Evolutionary conservation across 2,329 filamentous ascomycete genomes (phyloP), one percentile per base, ranked within the genome.

Genomic region (Aspergillaceae sp.): DNA sequence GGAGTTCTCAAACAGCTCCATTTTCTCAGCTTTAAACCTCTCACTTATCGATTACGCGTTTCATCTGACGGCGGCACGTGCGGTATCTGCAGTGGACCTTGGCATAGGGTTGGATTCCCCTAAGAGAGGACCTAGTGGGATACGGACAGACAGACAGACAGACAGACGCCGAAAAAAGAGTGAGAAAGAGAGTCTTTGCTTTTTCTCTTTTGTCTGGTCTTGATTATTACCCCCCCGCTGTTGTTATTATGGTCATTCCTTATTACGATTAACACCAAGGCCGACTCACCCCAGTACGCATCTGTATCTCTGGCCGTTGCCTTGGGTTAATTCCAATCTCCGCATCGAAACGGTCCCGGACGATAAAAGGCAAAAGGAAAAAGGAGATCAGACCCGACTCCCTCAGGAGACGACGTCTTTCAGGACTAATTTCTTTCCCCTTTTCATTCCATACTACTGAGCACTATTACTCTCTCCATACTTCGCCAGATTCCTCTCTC

Each of bases 21-120:
- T 19, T 19, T 19, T 19, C 19, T 19, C 19, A 19, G 30, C 30
- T 32, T 32, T 9, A 32, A 32, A 26, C 36, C 26, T 27, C 27
- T 38, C 36, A 19, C 26, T 36, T 36, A n/a, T 36, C 34, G n/a
- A 26, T 38, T 38, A 5, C 36, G 26, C 42, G 42, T 37, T 27
- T 43, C n/a, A 19, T 29, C 37, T 36, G 42, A 43, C 33, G n/a
- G 7, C n/a, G 40, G 40, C 40, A 42, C 41, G 30, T 34, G 41
- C 30, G 30, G 40, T 42, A 42, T 42, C 40, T 19, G 34, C 26
- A 6, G 34, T 19, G n/a, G n/a, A 11, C n/a, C 5, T n/a, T 36
- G 10, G 5, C 34, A 36, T 19, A 19, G 19, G 19, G 19, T 19
- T 19, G 19, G 19, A 19, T 19, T 19, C 19, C 19, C 19, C 19